Evolutionary conservation across 345 rosid genomes (phyloP), one percentile per base, ranked within the genome.

Genomic region (Kernera saxatilis): DNA sequence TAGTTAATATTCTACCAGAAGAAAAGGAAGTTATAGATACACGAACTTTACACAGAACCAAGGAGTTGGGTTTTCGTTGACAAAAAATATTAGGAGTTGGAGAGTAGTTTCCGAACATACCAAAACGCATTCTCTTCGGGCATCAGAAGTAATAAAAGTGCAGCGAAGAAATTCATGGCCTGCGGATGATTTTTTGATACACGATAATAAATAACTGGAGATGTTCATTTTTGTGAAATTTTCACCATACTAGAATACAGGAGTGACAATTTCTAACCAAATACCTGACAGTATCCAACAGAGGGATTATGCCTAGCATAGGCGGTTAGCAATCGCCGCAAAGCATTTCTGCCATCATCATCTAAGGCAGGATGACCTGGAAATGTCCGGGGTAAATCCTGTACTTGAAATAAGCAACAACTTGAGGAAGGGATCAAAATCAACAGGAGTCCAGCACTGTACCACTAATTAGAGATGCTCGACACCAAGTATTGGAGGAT

Each of bases 121-220:
- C 97, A 91, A 80, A 94, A 94, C 49, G 99, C 98, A 87, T 94
- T 91, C 81, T 94, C 99, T 83, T 94, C 98, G 0, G 99, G 92
- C 99, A 94, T 94, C 80, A 94, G 80, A 76, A 94, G 91, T 48
- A 94, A 87, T 48, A 94, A 87, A 51, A 94, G 81, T 45, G 96
- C 99, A 73, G 99, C 97, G 66, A 94, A 94, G 80, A 91, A 94
- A 78, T 94, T 94, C 99, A 94, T 94, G 53, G 99, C 99, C 97
- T 94, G 88, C 75, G 65, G 43, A 44, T 22, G 19, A 14, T 70
- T 41, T 45, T 6, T 69, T 43, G 39, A 45, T 29, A 62, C 56
- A 60, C 49, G 14, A 56, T 37, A 48, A 21, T 37, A 51, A 26
- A 19, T 63, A 25, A 55, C n/a, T 25, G 27, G 18, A 49, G 53